Evolutionary conservation across 805 yeast species (phyloP), one percentile per base, ranked within the genome.

Genomic region (Lachancea thermotolerans): DNA sequence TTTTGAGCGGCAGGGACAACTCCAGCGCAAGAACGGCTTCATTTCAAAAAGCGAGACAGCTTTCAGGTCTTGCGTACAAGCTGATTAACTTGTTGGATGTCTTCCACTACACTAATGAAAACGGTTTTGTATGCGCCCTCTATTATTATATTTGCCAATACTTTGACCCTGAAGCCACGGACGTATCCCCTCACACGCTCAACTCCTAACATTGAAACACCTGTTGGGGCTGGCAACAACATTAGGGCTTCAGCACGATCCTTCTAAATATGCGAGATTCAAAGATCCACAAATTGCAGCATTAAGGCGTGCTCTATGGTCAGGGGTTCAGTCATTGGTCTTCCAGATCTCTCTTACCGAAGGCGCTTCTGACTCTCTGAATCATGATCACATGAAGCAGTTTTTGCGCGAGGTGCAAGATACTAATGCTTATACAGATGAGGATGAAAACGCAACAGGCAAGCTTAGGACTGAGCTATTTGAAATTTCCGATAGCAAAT

Each of bases 251-350:
- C 45, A 37, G 10, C 28, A 50, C 30, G 53, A 52, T 25, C 54
- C 56, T 11, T 21, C 42, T 0, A 37, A 35, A 12, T 50, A 32
- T 39, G 17, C 38, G 6, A 37, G 56, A 18, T 49, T 28, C 38
- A 17, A 52, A 50, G 39, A 37, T 14, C 32, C 32, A 8, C 30
- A 15, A 10, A 10, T 25, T 6, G 30, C 14, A 14, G 33, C 33
- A 5, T n/a, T 15, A 7, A 10, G 40, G 27, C 40, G 40, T 11
- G 33, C 33, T 12, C 15, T 55, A 17, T 55, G 59, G 59, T 40
- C 50, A 1, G 53, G 57, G 25, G 15, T 55, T 10, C 58, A 55
- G 41, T 48, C 53, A 11, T 2, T 55, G 5, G 47, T 38, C 12
- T 42, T 51, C 12, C 44, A 41, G 35, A 34, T 41, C 29, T 25